Base-by-base conservation (phyloP, 345 rosid species). In the Sisymbrium irio region DNA sequence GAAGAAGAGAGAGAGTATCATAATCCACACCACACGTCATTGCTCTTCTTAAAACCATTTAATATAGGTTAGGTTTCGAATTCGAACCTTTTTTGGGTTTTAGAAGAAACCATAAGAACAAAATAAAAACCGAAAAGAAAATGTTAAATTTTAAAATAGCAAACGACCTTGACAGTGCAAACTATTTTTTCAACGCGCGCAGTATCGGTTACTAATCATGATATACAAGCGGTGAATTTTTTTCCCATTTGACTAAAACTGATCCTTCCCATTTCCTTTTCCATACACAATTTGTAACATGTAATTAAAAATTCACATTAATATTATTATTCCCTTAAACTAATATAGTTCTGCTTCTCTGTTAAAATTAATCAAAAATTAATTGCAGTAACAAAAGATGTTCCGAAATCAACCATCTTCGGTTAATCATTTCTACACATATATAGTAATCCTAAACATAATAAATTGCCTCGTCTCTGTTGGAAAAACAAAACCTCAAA, bases 21-120 rank as follows among this genome's bases (percentile, higher is more conserved):
- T 27, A 13, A 11, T 45, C 22, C 22, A 45, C 49, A 17, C 12
- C 20, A 40, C 28, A 67, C 42, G 63, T 41, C 36, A 57, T 46
- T 56, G 22, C 57, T 35, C n/a, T 35, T 58, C 58, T 35, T 35
- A 20, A 17, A 63, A 42, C 18, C 65, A 64, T 55, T 63, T 55
- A 73, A 25, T 4, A 62, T 62, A 51, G 69, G 76, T 63, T 53
- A 72, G 70, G 63, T n/a, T 63, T 63, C 20, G 62, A 63, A 53
- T 14, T 62, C 63, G 55, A 72, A 61, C 50, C 5, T 50, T 33
- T 30, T 61, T 40, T 2, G 15, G 44, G 54, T 42, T 64, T 42
- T 54, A 42, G 4, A 35, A 56, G 49, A 46, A 55, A 36, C 46
- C 61, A 39, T 10, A 9, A 62, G 19, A 35, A 35, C 10, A 10